Evolutionary conservation across 495 filamentous ascomycete species (phyloP), one percentile per base, ranked within the genome.

Genomic region (Hypoxylon intermedium): DNA sequence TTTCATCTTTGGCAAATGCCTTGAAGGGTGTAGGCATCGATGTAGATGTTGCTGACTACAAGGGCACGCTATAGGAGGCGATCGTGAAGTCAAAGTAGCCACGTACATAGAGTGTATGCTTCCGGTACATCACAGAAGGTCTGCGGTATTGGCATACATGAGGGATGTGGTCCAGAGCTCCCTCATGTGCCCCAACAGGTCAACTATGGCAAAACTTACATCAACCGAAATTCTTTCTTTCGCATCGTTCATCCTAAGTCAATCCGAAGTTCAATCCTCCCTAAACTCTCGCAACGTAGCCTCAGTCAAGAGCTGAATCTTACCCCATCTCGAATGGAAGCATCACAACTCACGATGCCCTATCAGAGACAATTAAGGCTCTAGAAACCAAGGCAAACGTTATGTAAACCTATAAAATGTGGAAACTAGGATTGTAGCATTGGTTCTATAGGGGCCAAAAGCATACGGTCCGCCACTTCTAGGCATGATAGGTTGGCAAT

Each of bases 71-170:
- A 91, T 98, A 63, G 92, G 91, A 52, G 76, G 80, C 9, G 89
- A 90, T 40, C 82, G 82, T 49, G 87, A 92, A 44, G 88, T 89
- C 63, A 96, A 94, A 80, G 93, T 92, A 33, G 93, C 90, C 12
- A 92, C 91, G 9, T 98, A 92, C 65, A 97, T 98, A 55, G 89
- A 98, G 74, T 96, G 92, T 72, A 89, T 85, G 83, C 88, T 31
- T 76, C 85, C n/a, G 85, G 86, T 13, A 85, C 79, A 38, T 79
- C 79, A 24, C 77, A 89, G 51, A 87, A 82, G 63, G 91, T 97
- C 9, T 98, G 94, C 95, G 94, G 94, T 63, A 91, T 98, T 16
- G 94, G 93, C 45, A 91, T 98, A 60, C 91, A 97, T 72, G 87
- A 93, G 67, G n/a, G 94, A 98, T 77, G 90, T 95, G 31, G 92